These are phyloP conservation scores for Venturia pyrina DNA, from an alignment of 2,329 filamentous ascomycete genomes.

Conservation along the genomic window DNA sequence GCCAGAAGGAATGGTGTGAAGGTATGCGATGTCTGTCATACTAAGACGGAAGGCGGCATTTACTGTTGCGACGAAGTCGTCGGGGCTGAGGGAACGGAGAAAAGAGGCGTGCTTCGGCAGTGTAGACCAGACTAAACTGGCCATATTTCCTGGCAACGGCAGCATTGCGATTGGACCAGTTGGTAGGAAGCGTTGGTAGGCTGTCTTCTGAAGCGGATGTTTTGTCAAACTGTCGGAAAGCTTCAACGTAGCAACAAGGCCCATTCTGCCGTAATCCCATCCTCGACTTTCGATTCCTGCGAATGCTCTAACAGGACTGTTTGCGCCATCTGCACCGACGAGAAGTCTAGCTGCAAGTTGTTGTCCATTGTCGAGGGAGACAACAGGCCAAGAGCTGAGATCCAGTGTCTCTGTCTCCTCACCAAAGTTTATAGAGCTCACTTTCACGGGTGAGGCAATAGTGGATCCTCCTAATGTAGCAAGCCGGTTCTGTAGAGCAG, in stretches of 20 bases:
- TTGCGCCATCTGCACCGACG: slow-evolving; percentile 88
- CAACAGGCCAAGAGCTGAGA: slow-evolving; percentile 76
- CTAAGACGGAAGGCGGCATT: slow-evolving; percentile 86
- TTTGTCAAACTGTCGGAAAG: slow-evolving; percentile 45
- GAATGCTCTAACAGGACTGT: slow-evolving; percentile 84
- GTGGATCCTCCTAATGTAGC: slow-evolving; percentile 57
- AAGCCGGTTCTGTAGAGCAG: slow-evolving; percentile 63
- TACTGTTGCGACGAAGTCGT: slow-evolving; percentile 75
- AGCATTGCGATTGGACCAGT: slow-evolving; percentile 86
- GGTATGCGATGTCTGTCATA: slow-evolving; percentile 69
- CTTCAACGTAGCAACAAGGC: slow-evolving; percentile 79
- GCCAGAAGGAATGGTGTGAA: slow-evolving; percentile 52
- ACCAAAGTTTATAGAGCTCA: slow-evolving; percentile 71
- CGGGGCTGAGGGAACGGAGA: slow-evolving; percentile 62
- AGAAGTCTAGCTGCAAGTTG: slow-evolving; percentile 71
- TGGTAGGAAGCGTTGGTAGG: slow-evolving; percentile 91
- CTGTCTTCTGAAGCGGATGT: slow-evolving; percentile 49
- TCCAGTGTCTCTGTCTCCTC: slow-evolving; percentile 56
- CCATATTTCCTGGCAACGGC: slow-evolving; percentile 71
- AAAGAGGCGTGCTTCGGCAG: slow-evolving; percentile 68
- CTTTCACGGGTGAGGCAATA: slow-evolving; percentile 65
- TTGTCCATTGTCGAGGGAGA: slow-evolving; percentile 59
- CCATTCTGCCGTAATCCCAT: slow-evolving; percentile 89
- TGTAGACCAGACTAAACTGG: slow-evolving; percentile 91
- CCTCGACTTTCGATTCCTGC: slow-evolving; percentile 76